Percentiles rank a stretch among this genome's conserved stretches.
phyloP scores from a whole-genome alignment of 208 protist genomes.

The Leptomonas seymouri region DNA sequence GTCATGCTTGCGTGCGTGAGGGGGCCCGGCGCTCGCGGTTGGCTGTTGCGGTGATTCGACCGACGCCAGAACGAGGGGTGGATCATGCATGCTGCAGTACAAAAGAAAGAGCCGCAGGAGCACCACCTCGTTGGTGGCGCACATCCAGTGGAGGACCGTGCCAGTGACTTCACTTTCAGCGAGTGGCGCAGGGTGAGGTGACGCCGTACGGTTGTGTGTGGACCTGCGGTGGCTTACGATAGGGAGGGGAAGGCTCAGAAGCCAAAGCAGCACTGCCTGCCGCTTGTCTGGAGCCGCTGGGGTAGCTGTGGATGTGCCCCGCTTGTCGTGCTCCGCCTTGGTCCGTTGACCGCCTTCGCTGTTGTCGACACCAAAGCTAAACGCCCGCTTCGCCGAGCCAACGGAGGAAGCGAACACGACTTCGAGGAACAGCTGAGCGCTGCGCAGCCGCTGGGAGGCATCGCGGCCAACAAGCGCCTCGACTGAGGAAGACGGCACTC shows the following conservation, averaged over 20 bases:
- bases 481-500: not conserved
- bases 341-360: not conserved
- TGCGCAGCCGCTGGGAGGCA: not conserved
- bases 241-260: not conserved
- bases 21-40: not conserved
- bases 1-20: no score
- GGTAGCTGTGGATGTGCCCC: not conserved
- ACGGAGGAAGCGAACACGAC: not conserved
- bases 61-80: not conserved
- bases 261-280: not conserved
- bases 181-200: not conserved
- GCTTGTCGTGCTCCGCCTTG: not conserved
- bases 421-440: constrained; percentile 1
- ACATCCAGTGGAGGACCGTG: constrained; percentile 24
- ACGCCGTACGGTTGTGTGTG: not conserved
- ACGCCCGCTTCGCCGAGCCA: no score
- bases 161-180: not conserved
- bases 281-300: not conserved
- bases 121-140: constrained; percentile 8
- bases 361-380: no score
- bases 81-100: not conserved
- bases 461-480: not conserved
- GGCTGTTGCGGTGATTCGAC: not conserved
- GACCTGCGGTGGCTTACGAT: not conserved
- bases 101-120: constrained; percentile 15